Percentiles rank a stretch among this genome's conserved stretches.
Evolutionary conservation across 164 flowering plant genomes (phyloP).

Genomic region (Platanus orientalis): DNA sequence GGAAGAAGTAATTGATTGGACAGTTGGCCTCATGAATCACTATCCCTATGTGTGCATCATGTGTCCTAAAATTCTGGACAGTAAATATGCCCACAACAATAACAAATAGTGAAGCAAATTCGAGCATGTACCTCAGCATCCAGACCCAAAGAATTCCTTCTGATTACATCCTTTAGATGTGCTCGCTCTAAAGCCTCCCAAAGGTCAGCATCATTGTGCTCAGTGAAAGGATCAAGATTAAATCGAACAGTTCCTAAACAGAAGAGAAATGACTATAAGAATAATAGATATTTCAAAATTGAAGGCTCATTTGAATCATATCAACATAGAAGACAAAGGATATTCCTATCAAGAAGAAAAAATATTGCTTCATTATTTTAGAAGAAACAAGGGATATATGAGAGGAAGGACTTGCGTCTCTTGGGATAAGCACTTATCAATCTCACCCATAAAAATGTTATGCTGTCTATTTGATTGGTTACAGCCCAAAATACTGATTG

Average conservation of each 20-base stretch:
- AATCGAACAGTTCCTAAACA: slow-evolving; percentile 80
- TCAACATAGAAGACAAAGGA: neutral
- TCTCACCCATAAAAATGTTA: no score
- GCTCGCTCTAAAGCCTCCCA: slow-evolving; percentile 99
- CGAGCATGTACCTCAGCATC: slow-evolving; percentile 78
- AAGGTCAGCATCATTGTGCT: slow-evolving; percentile 94
- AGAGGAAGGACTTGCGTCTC: no score
- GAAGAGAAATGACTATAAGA: slow-evolving; percentile 5
- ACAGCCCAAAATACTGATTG: no score
- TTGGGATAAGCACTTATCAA: no score
- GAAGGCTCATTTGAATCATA: neutral
- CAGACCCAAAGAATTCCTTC: slow-evolving; percentile 83
- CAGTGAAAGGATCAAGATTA: slow-evolving; percentile 92
- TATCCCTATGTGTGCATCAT: neutral
- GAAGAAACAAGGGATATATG: no score
- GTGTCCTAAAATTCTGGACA: neutral
- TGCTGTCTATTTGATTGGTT: no score
- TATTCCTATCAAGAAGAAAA: no score
- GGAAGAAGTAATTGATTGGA: neutral
- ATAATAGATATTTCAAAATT: neutral
- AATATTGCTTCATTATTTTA: no score
- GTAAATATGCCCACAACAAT: neutral
- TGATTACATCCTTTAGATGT: slow-evolving; percentile 81
- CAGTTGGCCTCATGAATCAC: neutral
- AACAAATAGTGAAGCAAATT: neutral